These are phyloP conservation scores for Trametes pubescens DNA, from an alignment of 1,284 basidiomycete species.

Conservation along the genomic window DNA sequence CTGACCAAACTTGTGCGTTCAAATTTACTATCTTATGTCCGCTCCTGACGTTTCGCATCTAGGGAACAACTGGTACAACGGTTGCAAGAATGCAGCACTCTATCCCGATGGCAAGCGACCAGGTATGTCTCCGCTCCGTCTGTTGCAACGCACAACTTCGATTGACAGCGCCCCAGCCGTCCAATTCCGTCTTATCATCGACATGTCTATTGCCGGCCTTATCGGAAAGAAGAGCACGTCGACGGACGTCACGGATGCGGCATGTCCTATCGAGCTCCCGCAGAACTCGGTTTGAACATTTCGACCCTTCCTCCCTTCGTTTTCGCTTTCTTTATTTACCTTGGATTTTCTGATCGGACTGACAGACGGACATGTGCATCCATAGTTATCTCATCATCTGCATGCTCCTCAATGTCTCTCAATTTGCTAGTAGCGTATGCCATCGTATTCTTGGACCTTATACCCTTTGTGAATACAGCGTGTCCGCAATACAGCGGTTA, in stretches of 20 bases:
- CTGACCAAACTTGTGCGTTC: conserved; percentile 81
- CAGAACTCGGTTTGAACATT: conserved; percentile 52
- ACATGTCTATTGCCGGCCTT: conserved; percentile 77
- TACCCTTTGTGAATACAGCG: neutral
- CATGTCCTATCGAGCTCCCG: conserved; percentile 81
- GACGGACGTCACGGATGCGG: conserved; percentile 66
- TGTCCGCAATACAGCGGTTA: neutral
- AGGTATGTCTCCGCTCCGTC: conserved; percentile 52
- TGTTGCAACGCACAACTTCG: neutral
- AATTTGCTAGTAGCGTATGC: conserved; percentile 31
- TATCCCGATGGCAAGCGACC: conserved; percentile 63
- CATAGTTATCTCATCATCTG: conserved; percentile 22
- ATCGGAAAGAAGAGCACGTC: conserved; percentile 60
- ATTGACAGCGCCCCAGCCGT: conserved; percentile 54
- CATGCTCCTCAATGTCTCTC: conserved; percentile 29
- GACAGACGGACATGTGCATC: conserved; percentile 26
- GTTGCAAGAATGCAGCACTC: conserved; percentile 70
- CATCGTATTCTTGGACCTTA: conserved; percentile 27
- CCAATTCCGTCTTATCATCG: conserved; percentile 71
- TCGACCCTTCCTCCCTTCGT: conserved; percentile 4
- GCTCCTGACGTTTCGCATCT: conserved; percentile 5
- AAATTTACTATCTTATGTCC: neutral
- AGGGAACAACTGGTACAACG: conserved; percentile 85
- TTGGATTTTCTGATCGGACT: conserved; percentile 23
- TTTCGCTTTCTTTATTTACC: neutral